Evolutionary conservation across 192 early-diverging fungal species (phyloP).

Genomic region (Geranomyces michiganensis): DNA sequence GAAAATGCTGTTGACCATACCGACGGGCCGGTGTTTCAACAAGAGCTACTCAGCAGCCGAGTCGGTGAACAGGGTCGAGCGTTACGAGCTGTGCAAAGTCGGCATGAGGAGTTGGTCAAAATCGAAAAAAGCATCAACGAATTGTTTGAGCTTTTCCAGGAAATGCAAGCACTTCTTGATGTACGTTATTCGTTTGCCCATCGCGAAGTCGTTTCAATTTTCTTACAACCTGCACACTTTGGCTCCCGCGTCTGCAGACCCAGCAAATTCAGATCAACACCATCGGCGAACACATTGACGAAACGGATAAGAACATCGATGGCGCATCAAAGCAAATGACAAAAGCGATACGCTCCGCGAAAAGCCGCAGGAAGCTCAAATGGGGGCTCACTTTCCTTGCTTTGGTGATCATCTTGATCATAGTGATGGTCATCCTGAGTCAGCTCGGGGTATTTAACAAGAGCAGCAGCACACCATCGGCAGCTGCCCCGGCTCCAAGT

Average conservation of each 20-base stretch:
- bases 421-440: conserved; percentile 12
- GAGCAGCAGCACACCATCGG: not conserved
- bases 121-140: conserved; percentile 61
- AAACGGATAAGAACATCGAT: conserved; percentile 36
- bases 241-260: no score
- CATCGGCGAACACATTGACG: conserved; percentile 49
- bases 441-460: conserved; percentile 9
- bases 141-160: conserved; percentile 62
- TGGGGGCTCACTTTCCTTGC: conserved; percentile 37
- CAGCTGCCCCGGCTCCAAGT: not conserved
- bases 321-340: conserved; percentile 47
- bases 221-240: no score
- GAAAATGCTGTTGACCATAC: conserved; percentile 54
- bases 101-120: conserved; percentile 64
- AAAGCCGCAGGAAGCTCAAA: conserved; percentile 44
- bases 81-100: conserved; percentile 59
- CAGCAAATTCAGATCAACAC: conserved; percentile 53
- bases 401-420: conserved; percentile 24
- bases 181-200: conserved; percentile 10
- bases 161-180: conserved; percentile 68
- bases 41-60: conserved; percentile 54
- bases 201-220: not conserved
- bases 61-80: conserved; percentile 53
- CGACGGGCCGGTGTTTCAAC: conserved; percentile 56
- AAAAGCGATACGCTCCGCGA: conserved; percentile 46